Base-by-base conservation (phyloP, 2,329 filamentous ascomycete species). In the Phyllosticta ampelicida region DNA sequence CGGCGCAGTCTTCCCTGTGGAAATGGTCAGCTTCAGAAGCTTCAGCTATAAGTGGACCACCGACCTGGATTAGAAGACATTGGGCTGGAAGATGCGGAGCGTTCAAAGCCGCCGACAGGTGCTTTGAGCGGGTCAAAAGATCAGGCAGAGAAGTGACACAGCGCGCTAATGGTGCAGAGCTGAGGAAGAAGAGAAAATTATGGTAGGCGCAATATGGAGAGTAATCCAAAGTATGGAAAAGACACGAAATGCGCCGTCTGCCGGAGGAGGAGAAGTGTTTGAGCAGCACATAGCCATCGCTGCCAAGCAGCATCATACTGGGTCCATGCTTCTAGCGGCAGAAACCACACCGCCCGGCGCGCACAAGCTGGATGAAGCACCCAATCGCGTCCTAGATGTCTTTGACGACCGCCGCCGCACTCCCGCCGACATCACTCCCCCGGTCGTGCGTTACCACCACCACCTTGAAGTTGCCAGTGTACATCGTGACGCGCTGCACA, bases 1-100 rank as follows among this genome's bases (percentile, higher is more conserved):
- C 56, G 75, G 78, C 59, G 78, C 75, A 62, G 75, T 77, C 68
- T 78, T 78, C 63, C 75, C 74, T 71, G 65, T 66, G 54, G 19
- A 28, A 54, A 16, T 26, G 52, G 48, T 58, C 28, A 58, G 50
- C 48, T 20, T 16, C 18, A 49, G 44, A 21, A 19, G 51, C 55
- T 30, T 9, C 3, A 20, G 50, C 26, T 9, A 26, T 8, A 4
- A 29, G 51, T 51, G 9, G 51, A 50, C 36, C 26, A 49, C 50
- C 13, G 20, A 58, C 55, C 55, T 58, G 55, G 55, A 36, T 29
- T 48, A 9, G 51, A 48, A 19, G 36, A 44, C 36, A 44, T 44
- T 44, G 13, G 36, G 36, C 16, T 36, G 53, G 29, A 51, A 58
- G 52, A 36, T 48, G 55, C 30, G 23, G 29, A 18, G 55, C 19